Evolutionary conservation across 108 stramenopile genomes (phyloP).

Genomic region (Nannochloropsis gaditana): DNA sequence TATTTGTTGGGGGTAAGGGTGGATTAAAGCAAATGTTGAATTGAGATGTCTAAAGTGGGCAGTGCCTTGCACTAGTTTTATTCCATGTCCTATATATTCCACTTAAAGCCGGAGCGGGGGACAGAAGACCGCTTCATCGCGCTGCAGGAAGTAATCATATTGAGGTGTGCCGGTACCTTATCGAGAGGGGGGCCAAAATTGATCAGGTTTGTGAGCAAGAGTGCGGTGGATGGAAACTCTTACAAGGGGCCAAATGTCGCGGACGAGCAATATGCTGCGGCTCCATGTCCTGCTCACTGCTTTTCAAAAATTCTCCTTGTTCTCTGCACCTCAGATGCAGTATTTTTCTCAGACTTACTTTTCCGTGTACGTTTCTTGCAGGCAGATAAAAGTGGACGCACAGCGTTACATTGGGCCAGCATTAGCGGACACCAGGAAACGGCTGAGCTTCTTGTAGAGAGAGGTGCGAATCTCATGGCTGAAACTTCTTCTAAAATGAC

Average conservation of each 20-base stretch:
- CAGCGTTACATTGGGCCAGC: constrained; percentile 51
- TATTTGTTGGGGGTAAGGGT: constrained; percentile 27
- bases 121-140: constrained; percentile 19
- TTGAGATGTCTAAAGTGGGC: too few relatives aligned
- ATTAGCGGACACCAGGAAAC: constrained; percentile 52
- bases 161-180: constrained; percentile 48
- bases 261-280: too few relatives aligned
- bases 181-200: constrained; percentile 48
- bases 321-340: too few relatives aligned
- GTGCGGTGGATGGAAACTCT: not conserved
- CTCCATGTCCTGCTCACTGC: too few relatives aligned
- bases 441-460: constrained; percentile 42
- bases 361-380: not conserved
- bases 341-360: too few relatives aligned
- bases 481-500: constrained; percentile 45
- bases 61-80: not conserved
- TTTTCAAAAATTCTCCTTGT: too few relatives aligned
- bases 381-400: constrained; percentile 50
- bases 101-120: not conserved
- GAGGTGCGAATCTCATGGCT: constrained; percentile 42
- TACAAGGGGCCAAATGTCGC: too few relatives aligned
- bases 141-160: constrained; percentile 52
- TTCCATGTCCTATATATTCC: not conserved
- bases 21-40: too few relatives aligned
- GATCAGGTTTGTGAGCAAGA: constrained; percentile 38